Percentiles rank a stretch among this genome's conserved stretches.
phyloP scores from a whole-genome alignment of 345 rosid genomes.

The Hibiscus mutabilis region DNA sequence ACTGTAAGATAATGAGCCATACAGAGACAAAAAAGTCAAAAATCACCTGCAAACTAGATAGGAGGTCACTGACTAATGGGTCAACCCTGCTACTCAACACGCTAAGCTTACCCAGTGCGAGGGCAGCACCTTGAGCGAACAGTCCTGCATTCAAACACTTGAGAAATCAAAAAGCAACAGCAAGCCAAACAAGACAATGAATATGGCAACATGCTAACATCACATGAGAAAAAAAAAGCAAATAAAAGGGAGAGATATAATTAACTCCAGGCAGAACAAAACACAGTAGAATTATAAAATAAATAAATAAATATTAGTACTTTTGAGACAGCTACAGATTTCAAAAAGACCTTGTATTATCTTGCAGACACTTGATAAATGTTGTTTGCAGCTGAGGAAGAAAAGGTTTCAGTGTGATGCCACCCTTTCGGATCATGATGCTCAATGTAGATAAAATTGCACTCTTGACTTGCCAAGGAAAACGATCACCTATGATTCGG shows the following conservation, averaged over 20 bases:
- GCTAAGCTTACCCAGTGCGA: conserved; percentile 95
- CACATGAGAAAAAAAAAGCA: not conserved
- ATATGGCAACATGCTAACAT: not conserved
- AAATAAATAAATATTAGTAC: not conserved
- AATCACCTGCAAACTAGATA: conserved; percentile 78
- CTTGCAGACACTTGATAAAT: conserved; percentile 88
- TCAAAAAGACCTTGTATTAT: conserved; percentile 63
- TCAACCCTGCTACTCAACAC: conserved; percentile 91
- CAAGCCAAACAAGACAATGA: not conserved
- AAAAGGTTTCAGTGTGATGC: conserved; percentile 80
- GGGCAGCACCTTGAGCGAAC: conserved; percentile 93
- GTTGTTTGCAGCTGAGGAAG: conserved; percentile 99
- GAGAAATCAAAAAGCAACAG: not conserved
- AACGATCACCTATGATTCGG: conserved; percentile 90
- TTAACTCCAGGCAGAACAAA: not conserved
- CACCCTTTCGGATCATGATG: conserved; percentile 80
- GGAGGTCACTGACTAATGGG: conserved; percentile 84
- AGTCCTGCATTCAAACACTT: conserved; percentile 45
- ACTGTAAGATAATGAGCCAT: not conserved
- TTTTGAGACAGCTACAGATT: not conserved
- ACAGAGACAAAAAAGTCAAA: not conserved
- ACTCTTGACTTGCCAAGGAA: conserved; percentile 99
- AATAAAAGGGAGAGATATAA: not conserved
- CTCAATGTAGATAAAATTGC: conserved; percentile 82
- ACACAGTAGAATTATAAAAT: not conserved